Base-by-base conservation (phyloP, 495 filamentous ascomycete species). In the Penicillium pancosmium region DNA sequence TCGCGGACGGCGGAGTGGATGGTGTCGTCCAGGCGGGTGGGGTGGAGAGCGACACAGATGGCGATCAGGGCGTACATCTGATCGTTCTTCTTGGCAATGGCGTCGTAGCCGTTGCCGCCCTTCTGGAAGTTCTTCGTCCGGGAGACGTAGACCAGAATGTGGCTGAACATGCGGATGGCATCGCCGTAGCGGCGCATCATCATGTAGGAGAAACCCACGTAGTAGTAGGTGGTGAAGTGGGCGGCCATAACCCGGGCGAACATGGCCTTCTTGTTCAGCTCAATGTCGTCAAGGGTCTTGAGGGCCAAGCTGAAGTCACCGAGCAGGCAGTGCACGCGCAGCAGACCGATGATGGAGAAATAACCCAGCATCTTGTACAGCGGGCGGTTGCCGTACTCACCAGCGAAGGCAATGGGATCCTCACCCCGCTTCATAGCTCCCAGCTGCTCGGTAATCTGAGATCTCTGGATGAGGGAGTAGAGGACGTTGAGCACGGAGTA, bases 71-170 rank as follows among this genome's bases (percentile, higher is more conserved):
- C 94, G 69, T 97, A 96, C 94, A 98, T 98, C 82, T 97, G 94
- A 71, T 98, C 95, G 76, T 96, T 98, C 86, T 98, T 97, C 88
- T 98, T 98, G 70, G 88, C 89, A 75, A 98, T 96, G 50, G 91
- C 92, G 72, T 98, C 94, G 80, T 96, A 98, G 76, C 92, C 92
- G 25, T 93, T 89, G 73, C 88, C 91, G 38, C 84, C 83, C 87
- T 98, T 98, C 78, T 98, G 95, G 86, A 98, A 97, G 81, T 97
- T 97, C 89, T 98, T 98, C 68, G 94, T 98, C 61, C 94, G 86
- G 50, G 91, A 96, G 62, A 98, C 95, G 80, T 98, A 98, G 78
- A 98, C 90, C 72, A 98, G 84, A 76, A 98, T 98, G 83, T 98
- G 94, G 82, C 89, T 93, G 87, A 98, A 98, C 88, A 96, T 93